These are phyloP conservation scores for Aspergillus sp. DNA, from an alignment of 2,329 filamentous ascomycete species.

Conservation along the genomic window DNA sequence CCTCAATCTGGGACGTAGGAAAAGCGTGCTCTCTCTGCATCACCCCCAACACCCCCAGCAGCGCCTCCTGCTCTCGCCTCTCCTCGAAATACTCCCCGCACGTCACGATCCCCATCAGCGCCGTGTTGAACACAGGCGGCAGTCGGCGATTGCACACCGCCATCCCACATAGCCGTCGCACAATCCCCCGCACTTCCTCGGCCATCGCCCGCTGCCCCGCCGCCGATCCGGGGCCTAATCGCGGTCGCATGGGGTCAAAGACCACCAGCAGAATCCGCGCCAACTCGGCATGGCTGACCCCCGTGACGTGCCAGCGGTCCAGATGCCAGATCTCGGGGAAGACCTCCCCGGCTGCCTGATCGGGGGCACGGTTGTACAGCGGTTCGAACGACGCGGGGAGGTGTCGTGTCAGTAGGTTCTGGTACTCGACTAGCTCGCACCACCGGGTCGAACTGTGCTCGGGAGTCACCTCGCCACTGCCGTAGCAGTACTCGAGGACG, in stretches of 20 bases:
- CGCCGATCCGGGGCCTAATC: constrained; percentile 36
- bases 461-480: constrained; percentile 14
- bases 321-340: constrained; percentile 59
- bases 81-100: constrained; percentile 26
- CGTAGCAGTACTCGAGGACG: constrained; percentile 59
- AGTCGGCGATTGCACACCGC: constrained; percentile 42
- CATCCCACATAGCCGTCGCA: constrained; percentile 55
- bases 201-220: constrained; percentile 9
- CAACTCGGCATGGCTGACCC: constrained; percentile 57
- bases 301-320: constrained; percentile 55
- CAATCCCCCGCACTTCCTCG: constrained; percentile 33
- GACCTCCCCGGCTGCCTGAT: constrained; percentile 29
- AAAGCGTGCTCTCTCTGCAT: constrained; percentile 49
- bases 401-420: constrained; percentile 42
- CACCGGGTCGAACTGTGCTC: constrained; percentile 11
- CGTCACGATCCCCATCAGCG: constrained; percentile 24
- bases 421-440: constrained; percentile 39
- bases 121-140: constrained; percentile 50
- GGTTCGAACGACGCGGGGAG: constrained; percentile 53
- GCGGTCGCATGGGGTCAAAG: constrained; percentile 52
- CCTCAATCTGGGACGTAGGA: constrained; percentile 47
- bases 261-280: constrained; percentile 53
- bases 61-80: constrained; percentile 16
- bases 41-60: constrained; percentile 30
- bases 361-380: constrained; percentile 44